Percentiles rank a stretch among this genome's conserved stretches.
phyloP scores from a whole-genome alignment of 169 alveolate genomes.

The Nephromyces sp. region DNA sequence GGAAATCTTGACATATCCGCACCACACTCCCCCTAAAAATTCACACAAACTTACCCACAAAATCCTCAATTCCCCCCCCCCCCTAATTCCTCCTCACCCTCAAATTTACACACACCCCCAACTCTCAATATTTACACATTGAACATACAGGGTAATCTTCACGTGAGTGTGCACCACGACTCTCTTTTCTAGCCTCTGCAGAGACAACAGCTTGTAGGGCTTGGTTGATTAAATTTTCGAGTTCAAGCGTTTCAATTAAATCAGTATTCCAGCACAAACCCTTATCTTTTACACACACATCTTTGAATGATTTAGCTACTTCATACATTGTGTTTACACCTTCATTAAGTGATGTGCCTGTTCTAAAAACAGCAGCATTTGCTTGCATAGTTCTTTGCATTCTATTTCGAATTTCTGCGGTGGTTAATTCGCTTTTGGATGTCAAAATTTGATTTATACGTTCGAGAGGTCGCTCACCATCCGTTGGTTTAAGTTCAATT shows the following conservation, averaged over 20 bases:
- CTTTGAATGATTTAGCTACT: constrained; percentile 57
- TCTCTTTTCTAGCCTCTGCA: constrained; percentile 88
- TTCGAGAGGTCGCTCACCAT: no score
- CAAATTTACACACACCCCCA: no score
- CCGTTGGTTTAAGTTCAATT: no score
- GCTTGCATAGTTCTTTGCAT: constrained; percentile 91
- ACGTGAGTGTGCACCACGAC: constrained; percentile 97
- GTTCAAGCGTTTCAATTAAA: constrained; percentile 85
- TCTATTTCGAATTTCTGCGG: no score
- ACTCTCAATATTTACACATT: no score
- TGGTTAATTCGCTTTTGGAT: no score
- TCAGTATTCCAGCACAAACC: constrained; percentile 84
- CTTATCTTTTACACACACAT: constrained; percentile 75
- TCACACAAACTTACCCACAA: no score
- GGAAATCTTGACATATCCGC: no score
- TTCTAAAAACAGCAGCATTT: constrained; percentile 90
- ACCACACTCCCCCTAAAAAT: no score
- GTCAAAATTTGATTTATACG: no score
- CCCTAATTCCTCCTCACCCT: no score
- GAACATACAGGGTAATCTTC: constrained; percentile 77
- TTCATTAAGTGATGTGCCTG: constrained; percentile 66
- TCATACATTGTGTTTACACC: constrained; percentile 71
- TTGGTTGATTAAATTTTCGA: constrained; percentile 81
- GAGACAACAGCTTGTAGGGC: constrained; percentile 81
- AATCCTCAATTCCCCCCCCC: no score